These are phyloP conservation scores for Talaromyces nanjingensis DNA, from an alignment of 495 filamentous ascomycete genomes.

Conservation along the genomic window DNA sequence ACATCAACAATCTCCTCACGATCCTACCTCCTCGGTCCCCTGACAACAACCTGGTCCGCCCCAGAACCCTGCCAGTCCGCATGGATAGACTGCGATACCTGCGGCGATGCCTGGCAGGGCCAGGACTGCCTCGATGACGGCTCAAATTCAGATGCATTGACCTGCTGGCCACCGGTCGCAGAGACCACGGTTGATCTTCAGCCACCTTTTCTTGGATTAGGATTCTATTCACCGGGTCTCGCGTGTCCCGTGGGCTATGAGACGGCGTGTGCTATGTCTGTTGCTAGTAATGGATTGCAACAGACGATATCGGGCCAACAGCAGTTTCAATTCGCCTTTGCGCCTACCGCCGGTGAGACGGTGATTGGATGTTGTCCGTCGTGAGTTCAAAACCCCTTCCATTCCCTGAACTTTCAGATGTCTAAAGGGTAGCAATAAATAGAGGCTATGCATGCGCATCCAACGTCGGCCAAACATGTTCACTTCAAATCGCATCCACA, in stretches of 20 bases:
- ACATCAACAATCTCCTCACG: no score
- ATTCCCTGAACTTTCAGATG: background rate
- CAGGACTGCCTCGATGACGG: background rate
- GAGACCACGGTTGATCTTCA: background rate
- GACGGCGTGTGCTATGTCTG: background rate
- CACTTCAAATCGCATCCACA: background rate
- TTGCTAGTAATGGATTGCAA: background rate
- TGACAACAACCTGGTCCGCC: background rate
- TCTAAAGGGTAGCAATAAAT: background rate
- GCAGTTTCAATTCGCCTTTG: background rate
- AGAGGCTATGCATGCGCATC: background rate
- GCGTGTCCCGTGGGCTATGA: background rate
- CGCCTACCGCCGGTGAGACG: background rate
- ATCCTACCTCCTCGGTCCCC: background rate
- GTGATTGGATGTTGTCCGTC: background rate
- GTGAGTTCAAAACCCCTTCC: background rate
- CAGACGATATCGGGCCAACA: background rate
- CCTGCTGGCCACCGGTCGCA: background rate
- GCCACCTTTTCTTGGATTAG: background rate
- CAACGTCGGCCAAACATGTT: background rate
- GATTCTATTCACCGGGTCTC: background rate
- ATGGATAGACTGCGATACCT: background rate
- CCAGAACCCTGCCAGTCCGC: background rate
- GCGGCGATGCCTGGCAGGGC: background rate
- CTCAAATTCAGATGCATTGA: background rate